Base-by-base conservation (phyloP, 225 moss, liverwort and hornwort species). In the Physcomitrium patens region DNA sequence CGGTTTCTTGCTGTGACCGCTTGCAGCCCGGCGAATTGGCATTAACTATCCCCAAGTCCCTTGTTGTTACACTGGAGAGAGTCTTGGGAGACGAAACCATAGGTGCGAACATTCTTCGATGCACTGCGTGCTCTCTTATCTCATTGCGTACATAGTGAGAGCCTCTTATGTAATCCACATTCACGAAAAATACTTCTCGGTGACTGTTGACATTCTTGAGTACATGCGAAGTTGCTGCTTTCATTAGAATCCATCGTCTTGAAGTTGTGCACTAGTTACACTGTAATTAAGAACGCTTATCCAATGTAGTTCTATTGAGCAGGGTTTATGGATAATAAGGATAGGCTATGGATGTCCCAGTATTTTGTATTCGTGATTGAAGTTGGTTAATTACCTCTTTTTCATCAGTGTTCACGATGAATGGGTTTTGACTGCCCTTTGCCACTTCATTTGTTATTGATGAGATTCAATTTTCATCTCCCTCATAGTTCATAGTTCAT, bases 21-120 rank as follows among this genome's bases (percentile, higher is more conserved):
- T 56, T 77, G 77, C 90, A 99, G 97, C 90, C 99, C 63, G 99
- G 99, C 70, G 99, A 93, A 89, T 82, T 93, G 67, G 95, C 95
- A 76, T 76, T 99, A 73, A 73, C 93, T 28, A 93, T 99, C 31
- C 99, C 99, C 5, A 78, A 86, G 71, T 87, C 95, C 67, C 84
- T 99, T 66, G 99, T 99, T 56, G 99, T 99, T 63, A 99, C 95
- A 31, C 85, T 99, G 89, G 99, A 95, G 86, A 93, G 85, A 76
- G 99, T 99, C 19, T 79, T 99, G 69, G 99, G 99, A 68, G 99
- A 99, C 78, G 99, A 95, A 84, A 99, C 93, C 16, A 85, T 99
- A 79, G 96, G 96, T 97, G 82, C 69, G 84, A 58, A 23, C 57
- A 16, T 55, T 55, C 64, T 37, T 63, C 13, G 43, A 67, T 57